Conservation (phyloP, 2,329 filamentous ascomycete genomes). For the Cyphellophora attinorum region DNA sequence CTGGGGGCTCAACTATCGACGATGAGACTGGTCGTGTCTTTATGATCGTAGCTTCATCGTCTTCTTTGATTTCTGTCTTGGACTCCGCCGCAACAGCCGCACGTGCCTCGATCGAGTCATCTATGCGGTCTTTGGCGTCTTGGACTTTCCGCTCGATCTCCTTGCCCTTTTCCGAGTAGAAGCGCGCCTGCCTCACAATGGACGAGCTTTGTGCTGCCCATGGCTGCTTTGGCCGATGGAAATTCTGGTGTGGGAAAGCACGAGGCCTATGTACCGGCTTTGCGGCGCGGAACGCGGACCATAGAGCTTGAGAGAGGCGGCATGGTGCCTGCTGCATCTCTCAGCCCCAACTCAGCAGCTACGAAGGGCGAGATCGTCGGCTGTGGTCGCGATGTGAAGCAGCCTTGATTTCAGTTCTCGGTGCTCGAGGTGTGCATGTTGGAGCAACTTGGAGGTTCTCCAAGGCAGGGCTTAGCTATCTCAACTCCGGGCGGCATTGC, state of each 20-base stretch:
- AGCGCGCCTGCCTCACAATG: slow-evolving; percentile 11
- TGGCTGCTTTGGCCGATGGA: not conserved
- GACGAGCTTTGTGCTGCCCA: not conserved
- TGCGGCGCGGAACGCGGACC: slow-evolving; percentile 19
- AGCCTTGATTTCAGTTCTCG: too few relatives aligned
- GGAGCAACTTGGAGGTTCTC: too few relatives aligned
- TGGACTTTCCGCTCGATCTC: slow-evolving; percentile 13
- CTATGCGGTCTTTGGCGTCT: slow-evolving; percentile 15
- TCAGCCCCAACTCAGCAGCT: too few relatives aligned
- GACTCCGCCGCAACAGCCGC: slow-evolving; percentile 9
- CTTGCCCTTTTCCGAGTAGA: slow-evolving; percentile 15
- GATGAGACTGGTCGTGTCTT: slow-evolving; percentile 16
- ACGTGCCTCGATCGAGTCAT: slow-evolving; percentile 14
- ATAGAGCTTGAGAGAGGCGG: slow-evolving; percentile 18
- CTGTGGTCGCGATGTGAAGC: too few relatives aligned
- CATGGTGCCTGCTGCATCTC: slow-evolving; percentile 20
- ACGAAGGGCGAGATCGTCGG: too few relatives aligned
- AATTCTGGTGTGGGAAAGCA: not conserved
- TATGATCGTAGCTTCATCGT: slow-evolving; percentile 15
- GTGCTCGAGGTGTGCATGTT: too few relatives aligned
- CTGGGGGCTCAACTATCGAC: slow-evolving; percentile 14
- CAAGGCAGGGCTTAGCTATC: too few relatives aligned
- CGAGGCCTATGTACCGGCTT: slow-evolving; percentile 9
- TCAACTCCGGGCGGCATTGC: too few relatives aligned
- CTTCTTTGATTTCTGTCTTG: slow-evolving; percentile 10